These are phyloP conservation scores for Coniferiporia weirii DNA, from an alignment of 1,284 basidiomycete genomes.

Conservation along the genomic window DNA sequence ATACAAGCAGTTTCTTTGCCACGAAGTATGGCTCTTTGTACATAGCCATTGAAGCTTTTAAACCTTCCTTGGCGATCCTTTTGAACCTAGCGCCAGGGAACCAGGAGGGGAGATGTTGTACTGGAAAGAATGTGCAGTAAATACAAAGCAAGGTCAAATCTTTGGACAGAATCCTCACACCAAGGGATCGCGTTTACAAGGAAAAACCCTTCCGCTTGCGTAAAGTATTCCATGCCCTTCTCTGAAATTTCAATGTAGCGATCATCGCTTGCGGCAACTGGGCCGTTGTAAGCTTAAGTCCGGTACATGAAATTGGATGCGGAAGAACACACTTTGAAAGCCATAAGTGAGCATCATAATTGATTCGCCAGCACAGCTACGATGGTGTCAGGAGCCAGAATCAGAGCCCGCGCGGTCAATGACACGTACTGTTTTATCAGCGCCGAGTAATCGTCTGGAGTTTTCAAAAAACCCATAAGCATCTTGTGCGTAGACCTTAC, in stretches of 20 bases:
- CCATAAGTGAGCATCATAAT: conserved; percentile 12
- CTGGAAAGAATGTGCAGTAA: not conserved
- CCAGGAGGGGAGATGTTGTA: conserved; percentile 12
- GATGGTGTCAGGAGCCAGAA: not conserved
- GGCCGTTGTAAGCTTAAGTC: too few species aligned
- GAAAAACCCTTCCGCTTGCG: conserved; percentile 10
- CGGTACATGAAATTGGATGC: not conserved
- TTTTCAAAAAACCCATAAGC: not conserved
- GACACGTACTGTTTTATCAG: not conserved
- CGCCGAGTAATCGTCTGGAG: conserved; percentile 1
- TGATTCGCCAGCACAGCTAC: conserved; percentile 3
- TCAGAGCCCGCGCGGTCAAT: not conserved
- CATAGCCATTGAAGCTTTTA: conserved; percentile 1
- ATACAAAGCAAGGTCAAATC: not conserved
- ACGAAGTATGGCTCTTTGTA: conserved; percentile 1
- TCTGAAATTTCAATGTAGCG: conserved; percentile 17
- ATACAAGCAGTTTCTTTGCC: conserved; percentile 8
- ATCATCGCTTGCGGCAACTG: conserved; percentile 12
- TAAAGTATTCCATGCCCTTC: conserved; percentile 2
- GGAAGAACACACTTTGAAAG: conserved; percentile 2
- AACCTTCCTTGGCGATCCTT: not conserved
- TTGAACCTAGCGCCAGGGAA: conserved; percentile 13
- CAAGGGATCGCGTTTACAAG: conserved; percentile 7
- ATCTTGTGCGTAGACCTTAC: not conserved
- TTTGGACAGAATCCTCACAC: not conserved